Conservation (phyloP, 2,329 filamentous ascomycete species). For the Thielaviopsis cerberus region DNA sequence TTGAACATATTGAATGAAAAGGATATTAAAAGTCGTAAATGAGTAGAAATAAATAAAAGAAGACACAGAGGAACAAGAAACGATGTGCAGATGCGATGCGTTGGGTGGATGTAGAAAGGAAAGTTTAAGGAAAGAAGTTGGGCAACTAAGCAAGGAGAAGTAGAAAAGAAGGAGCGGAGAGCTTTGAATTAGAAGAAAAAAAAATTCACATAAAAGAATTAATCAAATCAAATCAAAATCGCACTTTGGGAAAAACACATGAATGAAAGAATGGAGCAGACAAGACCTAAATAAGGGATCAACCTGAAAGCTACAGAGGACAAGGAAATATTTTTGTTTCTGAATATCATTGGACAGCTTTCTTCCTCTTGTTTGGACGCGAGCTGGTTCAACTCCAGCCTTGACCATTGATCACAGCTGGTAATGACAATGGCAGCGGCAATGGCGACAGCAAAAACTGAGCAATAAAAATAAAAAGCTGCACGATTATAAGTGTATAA, state of each 20-base stretch:
- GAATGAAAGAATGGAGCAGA: background rate
- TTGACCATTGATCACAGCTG: background rate
- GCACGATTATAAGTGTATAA: background rate
- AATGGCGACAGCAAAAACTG: background rate
- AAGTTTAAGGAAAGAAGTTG: slow-evolving; percentile 4
- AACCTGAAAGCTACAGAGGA: background rate
- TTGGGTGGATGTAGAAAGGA: background rate
- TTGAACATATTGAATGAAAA: slow-evolving; percentile 51
- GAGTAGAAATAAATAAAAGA: slow-evolving; percentile 1
- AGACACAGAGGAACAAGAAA: background rate
- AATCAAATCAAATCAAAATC: background rate
- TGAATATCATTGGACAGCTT: background rate
- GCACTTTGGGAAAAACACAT: background rate
- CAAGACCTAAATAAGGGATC: background rate
- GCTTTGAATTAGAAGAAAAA: slow-evolving; percentile 2
- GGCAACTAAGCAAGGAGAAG: slow-evolving; percentile 5
- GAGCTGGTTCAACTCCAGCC: too few species aligned
- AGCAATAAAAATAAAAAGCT: background rate
- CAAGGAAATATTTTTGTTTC: background rate
- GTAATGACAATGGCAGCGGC: background rate
- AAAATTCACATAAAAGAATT: background rate
- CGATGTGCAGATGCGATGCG: background rate
- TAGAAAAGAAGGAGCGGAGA: background rate
- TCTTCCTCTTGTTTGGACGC: too few species aligned
- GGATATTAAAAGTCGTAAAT: background rate